Evolutionary conservation across 208 protist genomes (phyloP), one percentile per base, ranked within the genome.

Genomic region (Crithidia expoeki): DNA sequence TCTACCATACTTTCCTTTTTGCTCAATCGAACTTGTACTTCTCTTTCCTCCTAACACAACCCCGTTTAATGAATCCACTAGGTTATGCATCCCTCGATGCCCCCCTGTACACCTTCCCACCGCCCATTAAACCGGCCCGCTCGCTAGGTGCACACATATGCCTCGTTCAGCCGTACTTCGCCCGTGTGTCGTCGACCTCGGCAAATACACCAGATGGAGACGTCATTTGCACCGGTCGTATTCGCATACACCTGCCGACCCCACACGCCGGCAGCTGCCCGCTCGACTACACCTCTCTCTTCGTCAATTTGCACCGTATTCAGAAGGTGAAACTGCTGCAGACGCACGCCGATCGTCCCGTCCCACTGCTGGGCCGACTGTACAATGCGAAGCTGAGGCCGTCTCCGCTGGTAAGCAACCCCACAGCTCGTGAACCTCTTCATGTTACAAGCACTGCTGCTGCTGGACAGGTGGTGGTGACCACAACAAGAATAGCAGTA

Each of bases 271-370:
- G 46, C 63, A 76, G 71, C 71, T 70, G 62, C 55, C 71, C 71
- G 1, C 71, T 76, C 44, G 71, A 76, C 62, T 76, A 76, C 46
- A 65, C 71, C 14, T 2, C 61, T 21, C 71, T 76, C 62, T 76
- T 70, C 55, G 40, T 64, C 12, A 59, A 44, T 7, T 36, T 70
- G 28, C 55, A 76, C 52, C 71, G 62, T 10, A 53, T 53, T 14
- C 71, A 65, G 62, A 44, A 59, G 14, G 71, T 70, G 21, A 70
- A 50, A 16, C 32, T 76, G 28, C 36, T 59, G 33, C 52, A 59
- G n/a, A 12, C 14, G 1, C 55, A 76, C 47, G 62, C 62, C 10
- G 32, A 33, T 17, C 61, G 55, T 0, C 62, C 62, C 6, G 55
- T 76, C 33, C 71, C 71, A 2, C 47, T 76, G 1, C 71, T 76